Percentiles rank a stretch among this genome's conserved stretches.
Conservation (phyloP, 2,329 filamentous ascomycete genomes). For the Penicillium sumatraense region DNA sequence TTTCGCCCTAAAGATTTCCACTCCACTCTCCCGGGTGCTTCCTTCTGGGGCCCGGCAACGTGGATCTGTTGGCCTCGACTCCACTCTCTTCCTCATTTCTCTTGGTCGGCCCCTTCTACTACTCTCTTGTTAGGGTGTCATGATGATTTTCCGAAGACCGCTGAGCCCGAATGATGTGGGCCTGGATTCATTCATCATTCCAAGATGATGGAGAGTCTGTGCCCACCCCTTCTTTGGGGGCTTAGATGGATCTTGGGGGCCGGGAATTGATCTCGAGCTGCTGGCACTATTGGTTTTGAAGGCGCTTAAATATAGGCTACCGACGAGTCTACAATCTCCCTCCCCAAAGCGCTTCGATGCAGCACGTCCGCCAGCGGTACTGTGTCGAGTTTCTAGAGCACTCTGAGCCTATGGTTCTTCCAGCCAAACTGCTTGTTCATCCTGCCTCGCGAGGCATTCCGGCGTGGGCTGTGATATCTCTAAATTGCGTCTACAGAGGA, state of each 20-base stretch:
- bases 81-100: not conserved
- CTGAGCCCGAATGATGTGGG: not conserved
- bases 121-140: not conserved
- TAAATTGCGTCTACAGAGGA: constrained; percentile 32
- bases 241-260: constrained; percentile 30
- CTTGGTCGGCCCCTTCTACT: constrained; percentile 2
- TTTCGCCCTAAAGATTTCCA: constrained; percentile 1
- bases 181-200: constrained; percentile 14
- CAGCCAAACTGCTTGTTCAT: constrained; percentile 30
- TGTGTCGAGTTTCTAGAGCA: constrained; percentile 28
- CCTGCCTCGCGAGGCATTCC: constrained; percentile 42
- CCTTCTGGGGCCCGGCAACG: not conserved
- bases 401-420: constrained; percentile 39
- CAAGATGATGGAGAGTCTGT: constrained; percentile 33
- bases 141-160: not conserved
- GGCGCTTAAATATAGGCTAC: constrained; percentile 45
- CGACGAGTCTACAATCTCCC: constrained; percentile 31
- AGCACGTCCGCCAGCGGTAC: constrained; percentile 38
- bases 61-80: not conserved
- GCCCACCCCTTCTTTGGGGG: constrained; percentile 21
- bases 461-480: constrained; percentile 30
- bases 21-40: constrained; percentile 1
- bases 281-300: constrained; percentile 28
- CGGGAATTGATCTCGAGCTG: constrained; percentile 33
- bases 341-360: constrained; percentile 29